A percentile compares a stretch with the other conserved stretches of the same genome.
phyloP scores from a whole-genome alignment of 495 filamentous ascomycete genomes.

The Gamarada debralockiae region DNA sequence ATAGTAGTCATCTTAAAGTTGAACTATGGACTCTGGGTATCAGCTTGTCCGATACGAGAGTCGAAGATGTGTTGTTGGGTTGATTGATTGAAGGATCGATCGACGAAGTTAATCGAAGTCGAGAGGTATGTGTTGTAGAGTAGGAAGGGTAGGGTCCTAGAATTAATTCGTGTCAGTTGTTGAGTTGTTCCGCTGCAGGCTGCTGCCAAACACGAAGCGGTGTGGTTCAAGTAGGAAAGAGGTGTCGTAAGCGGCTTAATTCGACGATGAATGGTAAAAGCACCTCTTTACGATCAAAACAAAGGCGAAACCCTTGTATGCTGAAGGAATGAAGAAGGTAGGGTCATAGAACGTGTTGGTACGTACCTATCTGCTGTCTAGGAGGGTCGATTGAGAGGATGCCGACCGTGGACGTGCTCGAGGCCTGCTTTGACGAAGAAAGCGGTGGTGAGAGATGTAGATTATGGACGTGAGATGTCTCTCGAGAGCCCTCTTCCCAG shows the following conservation, averaged over 20 bases:
- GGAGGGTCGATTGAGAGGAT: slow-evolving; percentile 1
- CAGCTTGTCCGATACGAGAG: slow-evolving; percentile 26
- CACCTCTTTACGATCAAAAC: slow-evolving; percentile 1
- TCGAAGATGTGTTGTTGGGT: slow-evolving; percentile 12
- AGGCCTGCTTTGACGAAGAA: neutral
- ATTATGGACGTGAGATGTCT: slow-evolving; percentile 4
- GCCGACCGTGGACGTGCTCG: slow-evolving; percentile 7
- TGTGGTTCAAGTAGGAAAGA: neutral
- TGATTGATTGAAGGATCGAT: slow-evolving; percentile 16
- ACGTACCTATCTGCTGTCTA: slow-evolving; percentile 24
- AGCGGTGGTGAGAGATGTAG: neutral
- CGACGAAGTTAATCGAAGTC: slow-evolving; percentile 12
- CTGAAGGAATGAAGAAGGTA: neutral
- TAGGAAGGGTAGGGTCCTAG: slow-evolving; percentile 12
- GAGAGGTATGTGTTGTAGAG: slow-evolving; percentile 5
- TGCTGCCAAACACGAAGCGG: slow-evolving; percentile 23
- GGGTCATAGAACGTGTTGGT: slow-evolving; percentile 10
- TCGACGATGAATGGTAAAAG: slow-evolving; percentile 4
- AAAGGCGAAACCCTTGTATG: slow-evolving; percentile 5
- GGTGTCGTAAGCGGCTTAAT: slow-evolving; percentile 19
- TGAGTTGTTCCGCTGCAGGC: slow-evolving; percentile 10
- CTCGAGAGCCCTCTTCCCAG: slow-evolving; percentile 7
- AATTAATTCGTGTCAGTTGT: slow-evolving; percentile 18
- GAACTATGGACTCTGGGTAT: slow-evolving; percentile 31
- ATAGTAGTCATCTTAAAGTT: slow-evolving; percentile 47